Evolutionary conservation across 495 filamentous ascomycete genomes (phyloP).

Genomic region (Penicillium alfredii): DNA sequence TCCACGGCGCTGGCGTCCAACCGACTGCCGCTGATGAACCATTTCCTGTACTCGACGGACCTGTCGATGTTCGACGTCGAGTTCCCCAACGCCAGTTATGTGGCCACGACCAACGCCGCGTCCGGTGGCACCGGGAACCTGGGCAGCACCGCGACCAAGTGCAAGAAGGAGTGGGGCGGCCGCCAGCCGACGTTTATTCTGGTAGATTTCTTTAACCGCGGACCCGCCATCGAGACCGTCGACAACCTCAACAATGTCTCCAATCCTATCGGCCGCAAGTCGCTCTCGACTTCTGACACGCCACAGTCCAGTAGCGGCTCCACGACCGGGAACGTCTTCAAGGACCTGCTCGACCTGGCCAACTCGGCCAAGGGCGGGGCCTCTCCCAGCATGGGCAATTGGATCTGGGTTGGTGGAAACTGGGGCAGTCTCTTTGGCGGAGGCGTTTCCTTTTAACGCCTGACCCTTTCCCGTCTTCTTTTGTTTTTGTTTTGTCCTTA

Average conservation of each 20-base stretch:
- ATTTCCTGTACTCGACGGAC: slow-evolving; percentile 56
- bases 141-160: slow-evolving; percentile 51
- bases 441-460: slow-evolving; percentile 28
- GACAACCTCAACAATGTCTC: slow-evolving; percentile 60
- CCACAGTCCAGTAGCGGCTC: slow-evolving; percentile 24
- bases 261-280: slow-evolving; percentile 35
- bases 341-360: slow-evolving; percentile 35
- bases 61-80: slow-evolving; percentile 42
- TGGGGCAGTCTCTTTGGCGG: slow-evolving; percentile 40
- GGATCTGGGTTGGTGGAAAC: slow-evolving; percentile 45
- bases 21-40: slow-evolving; percentile 61
- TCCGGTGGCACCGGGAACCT: slow-evolving; percentile 52
- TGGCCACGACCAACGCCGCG: slow-evolving; percentile 53
- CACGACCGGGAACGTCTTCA: slow-evolving; percentile 36
- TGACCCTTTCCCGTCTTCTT: slow-evolving; percentile 4
- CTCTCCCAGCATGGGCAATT: slow-evolving; percentile 37
- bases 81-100: slow-evolving; percentile 54
- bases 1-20: slow-evolving; percentile 42
- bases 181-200: slow-evolving; percentile 60
- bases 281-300: slow-evolving; percentile 21
- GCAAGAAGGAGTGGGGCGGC: slow-evolving; percentile 47
- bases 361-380: slow-evolving; percentile 31
- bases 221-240: slow-evolving; percentile 54
- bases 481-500: slow-evolving; percentile 3
- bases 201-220: slow-evolving; percentile 69